Conservation (phyloP, 1,284 basidiomycete genomes). For the Agaricales sp. region DNA sequence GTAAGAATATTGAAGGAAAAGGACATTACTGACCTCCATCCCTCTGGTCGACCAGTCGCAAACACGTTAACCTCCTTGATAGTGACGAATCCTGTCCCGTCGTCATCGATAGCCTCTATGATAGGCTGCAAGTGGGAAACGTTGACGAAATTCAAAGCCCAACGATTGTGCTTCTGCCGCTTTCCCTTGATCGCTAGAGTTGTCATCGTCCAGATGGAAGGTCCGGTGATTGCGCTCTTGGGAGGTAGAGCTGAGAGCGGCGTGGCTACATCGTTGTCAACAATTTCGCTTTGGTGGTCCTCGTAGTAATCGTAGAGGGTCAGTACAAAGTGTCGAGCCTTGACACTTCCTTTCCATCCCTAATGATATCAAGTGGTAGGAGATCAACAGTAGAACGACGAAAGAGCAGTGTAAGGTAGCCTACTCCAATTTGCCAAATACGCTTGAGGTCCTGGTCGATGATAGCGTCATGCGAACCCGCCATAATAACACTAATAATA, state of each 20-base stretch:
- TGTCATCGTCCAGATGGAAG: neutral
- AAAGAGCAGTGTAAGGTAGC: no score
- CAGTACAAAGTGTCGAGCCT: slow-evolving; percentile 23
- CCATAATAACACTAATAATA: slow-evolving; percentile 7
- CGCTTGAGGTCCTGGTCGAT: neutral
- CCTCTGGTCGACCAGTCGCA: slow-evolving; percentile 18
- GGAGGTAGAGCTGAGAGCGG: slow-evolving; percentile 3
- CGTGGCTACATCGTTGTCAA: slow-evolving; percentile 5
- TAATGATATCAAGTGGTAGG: no score
- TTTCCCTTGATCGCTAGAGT: slow-evolving; percentile 9
- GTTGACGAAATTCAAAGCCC: slow-evolving; percentile 35
- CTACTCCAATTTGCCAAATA: slow-evolving; percentile 1
- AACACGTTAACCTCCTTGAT: slow-evolving; percentile 37
- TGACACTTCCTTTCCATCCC: slow-evolving; percentile 25
- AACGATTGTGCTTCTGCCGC: slow-evolving; percentile 15
- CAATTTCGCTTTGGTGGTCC: slow-evolving; percentile 13
- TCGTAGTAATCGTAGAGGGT: slow-evolving; percentile 24
- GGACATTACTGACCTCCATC: slow-evolving; percentile 20
- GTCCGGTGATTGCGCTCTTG: slow-evolving; percentile 1
- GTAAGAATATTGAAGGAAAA: slow-evolving; percentile 3
- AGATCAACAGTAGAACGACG: no score
- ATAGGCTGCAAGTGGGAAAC: slow-evolving; percentile 32
- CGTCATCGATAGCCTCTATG: slow-evolving; percentile 38
- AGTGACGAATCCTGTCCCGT: slow-evolving; percentile 35
- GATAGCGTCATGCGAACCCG: neutral